phyloP scores from a whole-genome alignment of 495 filamentous ascomycete genomes.

The Ramalina intermedia region DNA sequence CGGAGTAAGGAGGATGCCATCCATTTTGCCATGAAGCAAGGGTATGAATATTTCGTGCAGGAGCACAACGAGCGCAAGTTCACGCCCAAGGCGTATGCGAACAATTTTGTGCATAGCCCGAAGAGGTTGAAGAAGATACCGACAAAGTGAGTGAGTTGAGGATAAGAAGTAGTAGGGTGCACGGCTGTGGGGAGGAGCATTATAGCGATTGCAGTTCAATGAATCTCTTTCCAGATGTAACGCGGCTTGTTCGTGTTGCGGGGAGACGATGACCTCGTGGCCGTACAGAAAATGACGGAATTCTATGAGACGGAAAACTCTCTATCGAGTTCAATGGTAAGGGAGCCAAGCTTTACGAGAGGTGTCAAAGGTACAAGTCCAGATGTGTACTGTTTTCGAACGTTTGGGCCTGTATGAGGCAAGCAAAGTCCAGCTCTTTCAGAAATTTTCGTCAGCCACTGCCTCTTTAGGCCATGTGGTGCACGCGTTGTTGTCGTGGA shows the following conservation, averaged over 20 bases:
- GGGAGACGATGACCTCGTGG: not conserved
- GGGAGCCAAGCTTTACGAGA: too few species aligned
- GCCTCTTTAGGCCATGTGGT: too few species aligned
- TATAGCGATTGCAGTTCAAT: too few species aligned
- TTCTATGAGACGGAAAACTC: not conserved
- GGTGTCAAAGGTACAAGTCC: too few species aligned
- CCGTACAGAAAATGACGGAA: not conserved
- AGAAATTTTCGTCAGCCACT: too few species aligned
- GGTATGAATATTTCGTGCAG: constrained; percentile 97
- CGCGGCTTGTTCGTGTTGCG: not conserved
- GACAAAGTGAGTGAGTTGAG: constrained; percentile 50
- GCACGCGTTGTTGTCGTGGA: too few species aligned
- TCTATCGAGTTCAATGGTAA: too few species aligned
- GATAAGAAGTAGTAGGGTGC: not conserved
- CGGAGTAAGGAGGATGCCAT: constrained; percentile 91
- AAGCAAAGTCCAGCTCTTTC: too few species aligned
- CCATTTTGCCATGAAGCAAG: constrained; percentile 90
- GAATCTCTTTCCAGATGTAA: not conserved
- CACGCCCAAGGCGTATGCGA: constrained; percentile 85
- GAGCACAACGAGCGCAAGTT: constrained; percentile 83
- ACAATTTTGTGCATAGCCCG: constrained; percentile 77
- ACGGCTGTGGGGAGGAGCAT: too few species aligned
- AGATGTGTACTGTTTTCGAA: too few species aligned
- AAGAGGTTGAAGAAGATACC: constrained; percentile 83
- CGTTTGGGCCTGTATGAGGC: too few species aligned